A percentile compares a stretch with the other conserved stretches of the same genome.
These are phyloP conservation scores for Fusarium compactum DNA, from an alignment of 2,329 filamentous ascomycete genomes.

Conservation along the genomic window DNA sequence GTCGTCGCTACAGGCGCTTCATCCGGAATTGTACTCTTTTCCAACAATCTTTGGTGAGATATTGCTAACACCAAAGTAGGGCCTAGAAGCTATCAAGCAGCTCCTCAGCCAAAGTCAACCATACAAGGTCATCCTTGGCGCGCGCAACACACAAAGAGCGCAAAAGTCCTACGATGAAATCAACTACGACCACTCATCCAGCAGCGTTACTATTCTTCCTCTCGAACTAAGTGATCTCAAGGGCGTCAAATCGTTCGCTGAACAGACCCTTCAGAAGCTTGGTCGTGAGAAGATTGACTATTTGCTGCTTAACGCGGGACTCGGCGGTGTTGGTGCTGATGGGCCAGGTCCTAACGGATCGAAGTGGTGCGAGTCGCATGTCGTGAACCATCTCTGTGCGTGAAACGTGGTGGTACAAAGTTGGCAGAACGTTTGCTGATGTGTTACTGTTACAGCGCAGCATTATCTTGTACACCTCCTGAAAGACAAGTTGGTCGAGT, in stretches of 20 bases:
- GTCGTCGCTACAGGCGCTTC: constrained; percentile 64
- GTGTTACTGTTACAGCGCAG: constrained; percentile 55
- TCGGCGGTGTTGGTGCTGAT: constrained; percentile 53
- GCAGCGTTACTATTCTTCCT: constrained; percentile 60
- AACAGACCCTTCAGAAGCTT: constrained; percentile 57
- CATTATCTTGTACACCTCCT: constrained; percentile 66
- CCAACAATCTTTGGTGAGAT: too few species aligned
- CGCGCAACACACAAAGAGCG: constrained; percentile 57
- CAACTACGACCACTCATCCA: constrained; percentile 55
- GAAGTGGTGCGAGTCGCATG: constrained; percentile 62
- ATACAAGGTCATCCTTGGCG: constrained; percentile 63
- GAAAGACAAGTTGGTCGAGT: constrained; percentile 60
- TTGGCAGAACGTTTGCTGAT: constrained; percentile 15
- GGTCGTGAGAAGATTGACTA: constrained; percentile 60
- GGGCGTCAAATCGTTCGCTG: constrained; percentile 61
- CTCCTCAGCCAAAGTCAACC: constrained; percentile 59
- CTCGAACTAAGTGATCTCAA: constrained; percentile 61
- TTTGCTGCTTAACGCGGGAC: constrained; percentile 63
- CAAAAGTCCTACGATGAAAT: constrained; percentile 58
- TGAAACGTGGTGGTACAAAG: background rate
- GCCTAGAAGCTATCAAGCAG: constrained; percentile 66
- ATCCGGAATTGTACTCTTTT: constrained; percentile 60
- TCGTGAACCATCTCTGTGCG: constrained; percentile 67
- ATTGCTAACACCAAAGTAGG: constrained; percentile 51
- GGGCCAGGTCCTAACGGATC: constrained; percentile 55